These are phyloP conservation scores for Phytophthora citricola DNA, from an alignment of 352 stramenopile genomes.

Conservation along the genomic window DNA sequence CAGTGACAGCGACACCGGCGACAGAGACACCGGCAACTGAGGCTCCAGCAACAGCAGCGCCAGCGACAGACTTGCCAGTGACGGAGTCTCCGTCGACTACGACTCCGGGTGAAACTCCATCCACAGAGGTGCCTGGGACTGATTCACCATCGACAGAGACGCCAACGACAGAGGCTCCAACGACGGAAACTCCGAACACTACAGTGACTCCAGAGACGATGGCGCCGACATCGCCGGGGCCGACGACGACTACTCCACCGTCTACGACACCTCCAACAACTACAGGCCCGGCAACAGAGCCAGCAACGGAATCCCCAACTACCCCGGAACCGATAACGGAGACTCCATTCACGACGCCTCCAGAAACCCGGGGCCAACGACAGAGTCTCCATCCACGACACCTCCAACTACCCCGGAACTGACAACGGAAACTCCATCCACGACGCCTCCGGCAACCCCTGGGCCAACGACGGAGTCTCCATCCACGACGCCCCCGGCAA, in stretches of 20 bases:
- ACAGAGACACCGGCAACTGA: constrained; percentile 11
- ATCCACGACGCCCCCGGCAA: neutral
- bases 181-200: neutral
- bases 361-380: neutral
- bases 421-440: neutral
- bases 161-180: neutral
- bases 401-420: neutral
- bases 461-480: neutral
- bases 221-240: neutral
- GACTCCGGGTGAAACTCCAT: neutral
- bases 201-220: constrained; percentile 6
- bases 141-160: neutral
- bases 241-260: neutral
- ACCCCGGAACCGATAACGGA: neutral
- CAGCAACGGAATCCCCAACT: neutral
- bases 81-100: constrained; percentile 2
- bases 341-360: neutral
- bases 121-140: constrained; percentile 1
- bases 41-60: neutral
- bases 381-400: neutral
- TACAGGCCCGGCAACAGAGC: neutral
- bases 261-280: constrained; percentile 6
- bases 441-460: neutral
- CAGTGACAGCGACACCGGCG: constrained; percentile 9
- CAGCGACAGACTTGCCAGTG: constrained; percentile 6